phyloP scores from a whole-genome alignment of 805 yeast species.

The Saccharomycopsis sp. region DNA sequence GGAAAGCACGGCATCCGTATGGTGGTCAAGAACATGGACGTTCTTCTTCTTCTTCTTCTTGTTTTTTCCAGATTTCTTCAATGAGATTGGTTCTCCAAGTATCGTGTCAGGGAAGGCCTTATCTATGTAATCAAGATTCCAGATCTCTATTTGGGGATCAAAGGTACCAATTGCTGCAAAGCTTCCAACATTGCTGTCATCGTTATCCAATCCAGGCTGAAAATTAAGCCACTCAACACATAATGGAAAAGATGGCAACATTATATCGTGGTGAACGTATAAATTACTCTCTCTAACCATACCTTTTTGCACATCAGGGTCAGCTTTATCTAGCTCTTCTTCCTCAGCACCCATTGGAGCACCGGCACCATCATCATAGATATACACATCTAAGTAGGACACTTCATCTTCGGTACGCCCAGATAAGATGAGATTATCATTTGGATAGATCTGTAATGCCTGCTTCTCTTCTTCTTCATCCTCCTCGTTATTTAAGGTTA shows the following conservation, averaged over 20 bases:
- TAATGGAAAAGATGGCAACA: constrained; percentile 95
- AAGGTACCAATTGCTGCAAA: constrained; percentile 96
- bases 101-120: constrained; percentile 93
- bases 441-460: constrained; percentile 80
- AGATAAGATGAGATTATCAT: constrained; percentile 84
- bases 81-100: constrained; percentile 65
- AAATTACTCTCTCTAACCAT: constrained; percentile 64
- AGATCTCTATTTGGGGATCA: constrained; percentile 94
- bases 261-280: constrained; percentile 92
- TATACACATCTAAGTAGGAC: constrained; percentile 85
- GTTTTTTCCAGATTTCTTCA: constrained; percentile 31
- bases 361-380: constrained; percentile 91
- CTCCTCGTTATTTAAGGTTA: constrained; percentile 45
- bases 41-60: constrained; percentile 40
- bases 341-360: constrained; percentile 64
- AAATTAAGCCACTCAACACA: constrained; percentile 94
- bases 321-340: constrained; percentile 56
- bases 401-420: constrained; percentile 95
- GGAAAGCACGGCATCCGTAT: constrained; percentile 90
- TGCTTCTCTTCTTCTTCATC: constrained; percentile 72
- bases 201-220: constrained; percentile 45
- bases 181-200: constrained; percentile 48
- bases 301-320: constrained; percentile 43
- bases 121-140: constrained; percentile 91
- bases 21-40: constrained; percentile 63